Evolutionary conservation across 305 asterid species (phyloP), one percentile per base, ranked within the genome.

Genomic region (Nicotiana rustica): DNA sequence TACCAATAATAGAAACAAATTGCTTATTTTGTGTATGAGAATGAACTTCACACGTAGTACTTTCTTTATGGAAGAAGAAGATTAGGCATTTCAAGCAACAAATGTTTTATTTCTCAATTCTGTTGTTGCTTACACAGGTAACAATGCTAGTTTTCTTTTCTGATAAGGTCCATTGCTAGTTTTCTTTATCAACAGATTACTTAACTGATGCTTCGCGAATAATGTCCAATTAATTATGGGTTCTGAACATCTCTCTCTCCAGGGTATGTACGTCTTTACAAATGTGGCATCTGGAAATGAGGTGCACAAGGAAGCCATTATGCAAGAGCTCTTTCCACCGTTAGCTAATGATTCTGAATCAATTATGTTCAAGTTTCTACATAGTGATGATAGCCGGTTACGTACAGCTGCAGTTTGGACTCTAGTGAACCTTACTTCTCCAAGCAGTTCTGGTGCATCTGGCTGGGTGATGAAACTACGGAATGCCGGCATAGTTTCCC

Each of bases 261-360:
- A 96, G 99, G 97, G 91, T 59, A 90, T 94, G 98, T 92, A 90
- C 83, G 81, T 92, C 68, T 92, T 96, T 38, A 83, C 89, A 89
- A 96, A 96, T 64, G 89, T 93, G 86, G 95, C 98, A 83, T 96
- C 99, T 77, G 98, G 99, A 66, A 90, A 88, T 82, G 99, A 91
- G 90, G 86, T 84, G 86, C 99, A 93, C 85, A 93, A 93, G 91
- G 97, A 93, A 90, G 98, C 94, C 1, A 93, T 95, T 80, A 92
- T 95, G 97, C 87, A 83, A 81, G 88, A 89, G 85, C 91, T 95
- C 78, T 90, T 92, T 69, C 91, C 93, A 47, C 84, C 85, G 66
- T 84, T 81, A 56, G 84, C 87, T 67, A 86, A 81, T 41, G 87
- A 85, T 57, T 67, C 82, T 41, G 93, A 90, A 82, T 79, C 93